phyloP scores from a whole-genome alignment of 345 rosid species.

The Orychophragmus violaceus region DNA sequence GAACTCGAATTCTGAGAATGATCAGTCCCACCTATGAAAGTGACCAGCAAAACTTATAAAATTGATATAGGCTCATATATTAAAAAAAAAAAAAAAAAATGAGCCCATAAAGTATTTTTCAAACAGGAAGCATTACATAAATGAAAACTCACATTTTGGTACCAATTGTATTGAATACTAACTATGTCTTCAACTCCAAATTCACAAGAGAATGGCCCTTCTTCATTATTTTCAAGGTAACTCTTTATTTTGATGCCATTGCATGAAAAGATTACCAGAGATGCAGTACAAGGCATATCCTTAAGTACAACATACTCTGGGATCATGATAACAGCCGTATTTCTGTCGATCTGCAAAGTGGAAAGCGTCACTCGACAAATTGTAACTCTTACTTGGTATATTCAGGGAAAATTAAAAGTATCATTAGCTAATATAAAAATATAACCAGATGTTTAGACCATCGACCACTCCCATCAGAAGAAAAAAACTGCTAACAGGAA shows the following conservation, averaged over 20 bases:
- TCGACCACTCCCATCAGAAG: not conserved
- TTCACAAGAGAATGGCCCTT: constrained; percentile 39
- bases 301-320: constrained; percentile 60
- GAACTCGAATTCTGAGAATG: constrained; percentile 46
- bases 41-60: constrained; percentile 2
- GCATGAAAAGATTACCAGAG: constrained; percentile 50
- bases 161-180: constrained; percentile 48
- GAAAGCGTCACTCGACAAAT: constrained; percentile 16
- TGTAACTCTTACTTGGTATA: constrained; percentile 10
- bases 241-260: constrained; percentile 49
- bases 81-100: not conserved
- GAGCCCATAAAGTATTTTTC: constrained; percentile 6
- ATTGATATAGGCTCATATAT: not conserved
- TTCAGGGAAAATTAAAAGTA: not conserved
- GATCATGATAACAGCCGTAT: constrained; percentile 34
- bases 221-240: constrained; percentile 30
- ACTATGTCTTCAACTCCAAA: constrained; percentile 69
- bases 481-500: not conserved
- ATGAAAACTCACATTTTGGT: constrained; percentile 55
- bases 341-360: constrained; percentile 46
- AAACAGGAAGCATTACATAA: constrained; percentile 1
- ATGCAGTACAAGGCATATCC: constrained; percentile 38
- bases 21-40: constrained; percentile 52
- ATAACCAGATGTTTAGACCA: not conserved
- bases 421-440: not conserved